These are phyloP conservation scores for Pulveroboletus frians DNA, from an alignment of 768 basidiomycete species.

Conservation along the genomic window DNA sequence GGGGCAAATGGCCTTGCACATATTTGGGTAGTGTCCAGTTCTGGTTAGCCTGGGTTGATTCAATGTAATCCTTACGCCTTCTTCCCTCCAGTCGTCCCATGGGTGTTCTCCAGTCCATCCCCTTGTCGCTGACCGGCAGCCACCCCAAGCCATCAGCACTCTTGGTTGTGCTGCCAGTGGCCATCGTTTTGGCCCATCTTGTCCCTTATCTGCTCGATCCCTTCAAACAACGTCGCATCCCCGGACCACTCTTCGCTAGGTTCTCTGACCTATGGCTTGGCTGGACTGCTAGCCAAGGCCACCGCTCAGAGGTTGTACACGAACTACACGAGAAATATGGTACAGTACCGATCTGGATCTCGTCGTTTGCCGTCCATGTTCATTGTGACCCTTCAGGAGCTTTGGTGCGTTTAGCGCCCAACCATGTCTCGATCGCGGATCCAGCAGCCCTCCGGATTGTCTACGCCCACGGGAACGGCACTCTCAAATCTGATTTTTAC, in stretches of 20 bases:
- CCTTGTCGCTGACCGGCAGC: background rate
- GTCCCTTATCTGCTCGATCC: conserved; percentile 53
- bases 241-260: conserved; percentile 68
- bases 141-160: conserved; percentile 2
- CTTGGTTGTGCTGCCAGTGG: conserved; percentile 13
- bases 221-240: conserved; percentile 53
- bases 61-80: too few relatives aligned
- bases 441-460: conserved; percentile 71
- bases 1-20: too few relatives aligned
- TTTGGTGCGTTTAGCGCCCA: conserved; percentile 67
- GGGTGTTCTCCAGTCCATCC: conserved; percentile 12
- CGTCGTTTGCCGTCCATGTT: background rate
- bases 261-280: conserved; percentile 75
- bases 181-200: conserved; percentile 30
- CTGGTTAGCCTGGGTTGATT: too few relatives aligned
- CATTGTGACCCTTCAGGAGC: conserved; percentile 37
- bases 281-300: conserved; percentile 55
- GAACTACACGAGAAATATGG: conserved; percentile 70
- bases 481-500: conserved; percentile 72
- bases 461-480: conserved; percentile 83
- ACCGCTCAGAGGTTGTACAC: conserved; percentile 72
- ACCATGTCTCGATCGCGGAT: conserved; percentile 72
- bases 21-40: too few relatives aligned
- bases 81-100: conserved; percentile 9
- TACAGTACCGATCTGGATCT: conserved; percentile 26